Evolutionary conservation across 106 monocot genomes (phyloP), one percentile per base, ranked within the genome.

Genomic region (Phalaenopsis aphrodite): DNA sequence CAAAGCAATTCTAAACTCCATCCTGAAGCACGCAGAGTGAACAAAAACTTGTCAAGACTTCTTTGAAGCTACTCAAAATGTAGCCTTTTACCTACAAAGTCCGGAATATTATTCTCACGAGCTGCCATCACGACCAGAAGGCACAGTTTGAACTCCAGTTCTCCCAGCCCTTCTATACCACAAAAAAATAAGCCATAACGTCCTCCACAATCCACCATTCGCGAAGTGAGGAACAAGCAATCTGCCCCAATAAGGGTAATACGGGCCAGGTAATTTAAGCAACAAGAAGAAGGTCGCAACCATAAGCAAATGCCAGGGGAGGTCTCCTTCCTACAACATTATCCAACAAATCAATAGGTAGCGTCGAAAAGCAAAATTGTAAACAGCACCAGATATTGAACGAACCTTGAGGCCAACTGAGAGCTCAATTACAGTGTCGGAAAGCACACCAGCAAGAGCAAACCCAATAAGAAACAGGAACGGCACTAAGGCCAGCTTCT

Each of bases 171-270:
- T 56, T 82, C 81, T 91, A 56, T 55, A 85, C 94, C 94, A 87
- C 23, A 77, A 58, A 43, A 87, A 88, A 24, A 78, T 49, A 66
- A 81, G 81, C 90, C 91, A 94, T 78, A 83, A 39, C 68, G 76
- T 88, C 49, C 82, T 85, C 87, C 88, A 94, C 8, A 94, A 80
- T 21, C 91, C 91, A 77, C 94, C 94, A 88, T 91, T 94, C 38
- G 91, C 94, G 81, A 94, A 88, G 81, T 94, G 94, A 37, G 94
- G 94, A 84, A 94, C 65, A 4, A 85, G 48, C 56, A 94, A 72
- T 24, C 89, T 83, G 0, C 88, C 91, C 88, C 85, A 88, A 71
- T 94, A 91, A 39, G 91, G 91, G 75, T 94, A 94, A 82, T 87
- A 87, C 1, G 91, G 94, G 1, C 94, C 94, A 38, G 85, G 88